Evolutionary conservation across 2,329 filamentous ascomycete species (phyloP).

Genomic region (Colletotrichum sp.): DNA sequence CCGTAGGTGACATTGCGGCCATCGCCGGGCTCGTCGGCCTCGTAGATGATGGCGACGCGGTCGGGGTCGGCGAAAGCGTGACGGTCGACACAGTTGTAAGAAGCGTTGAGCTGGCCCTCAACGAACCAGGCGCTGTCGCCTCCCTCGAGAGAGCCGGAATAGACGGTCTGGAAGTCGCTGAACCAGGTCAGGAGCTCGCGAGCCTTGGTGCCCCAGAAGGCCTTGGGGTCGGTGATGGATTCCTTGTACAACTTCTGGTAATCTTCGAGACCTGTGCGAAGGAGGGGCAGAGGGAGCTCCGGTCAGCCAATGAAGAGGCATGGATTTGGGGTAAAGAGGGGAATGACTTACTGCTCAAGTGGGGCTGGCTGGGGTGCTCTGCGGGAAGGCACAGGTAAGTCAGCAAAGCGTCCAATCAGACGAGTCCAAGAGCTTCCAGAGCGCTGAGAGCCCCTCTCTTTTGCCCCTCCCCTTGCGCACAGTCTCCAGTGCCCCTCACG

Average conservation of each 20-base stretch:
- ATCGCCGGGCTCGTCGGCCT: conserved; percentile 88
- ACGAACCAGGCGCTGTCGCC: conserved; percentile 95
- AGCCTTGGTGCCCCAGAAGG: conserved; percentile 88
- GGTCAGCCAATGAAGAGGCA: conserved; percentile 12
- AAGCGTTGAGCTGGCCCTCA: conserved; percentile 92
- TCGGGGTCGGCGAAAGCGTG: conserved; percentile 95
- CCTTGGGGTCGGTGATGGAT: conserved; percentile 86
- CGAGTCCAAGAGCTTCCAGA: neutral
- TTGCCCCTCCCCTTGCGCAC: neutral
- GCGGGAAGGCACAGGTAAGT: conserved; percentile 37
- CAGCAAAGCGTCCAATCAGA: conserved; percentile 26
- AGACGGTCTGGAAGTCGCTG: conserved; percentile 89
- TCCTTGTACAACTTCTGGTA: conserved; percentile 75
- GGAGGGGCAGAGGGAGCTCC: conserved; percentile 8
- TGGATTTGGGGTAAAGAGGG: conserved; percentile 20
- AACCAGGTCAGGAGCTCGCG: conserved; percentile 92
- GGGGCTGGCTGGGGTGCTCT: conserved; percentile 75
- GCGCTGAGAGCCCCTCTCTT: conserved; percentile 12
- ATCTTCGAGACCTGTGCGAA: conserved; percentile 61
- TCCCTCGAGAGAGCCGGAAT: conserved; percentile 73
- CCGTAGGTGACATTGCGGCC: conserved; percentile 91
- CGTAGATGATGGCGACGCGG: conserved; percentile 96
- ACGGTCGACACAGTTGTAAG: conserved; percentile 96
- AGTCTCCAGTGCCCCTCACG: conserved; percentile 19
- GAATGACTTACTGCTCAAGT: conserved; percentile 62